A percentile compares a stretch with the other conserved stretches of the same genome.
These are phyloP conservation scores for Exophiala sp. DNA, from an alignment of 2,329 filamentous ascomycete species.

Conservation along the genomic window DNA sequence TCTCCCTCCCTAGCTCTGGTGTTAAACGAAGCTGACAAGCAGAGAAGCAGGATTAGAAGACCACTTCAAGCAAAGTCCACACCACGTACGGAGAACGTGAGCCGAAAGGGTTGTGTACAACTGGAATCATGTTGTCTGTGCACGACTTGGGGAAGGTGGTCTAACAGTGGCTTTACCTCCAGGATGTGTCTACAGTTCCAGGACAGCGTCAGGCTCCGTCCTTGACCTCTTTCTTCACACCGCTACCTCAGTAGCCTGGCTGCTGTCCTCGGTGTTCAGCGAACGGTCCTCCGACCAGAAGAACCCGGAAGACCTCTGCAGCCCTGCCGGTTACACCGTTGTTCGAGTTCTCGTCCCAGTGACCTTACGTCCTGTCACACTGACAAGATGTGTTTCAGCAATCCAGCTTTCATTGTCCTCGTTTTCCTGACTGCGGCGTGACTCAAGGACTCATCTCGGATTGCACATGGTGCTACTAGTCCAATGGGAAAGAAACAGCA, in stretches of 20 bases:
- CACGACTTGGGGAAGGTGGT: too few species aligned
- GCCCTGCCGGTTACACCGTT: background rate
- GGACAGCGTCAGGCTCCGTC: background rate
- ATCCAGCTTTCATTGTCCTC: background rate
- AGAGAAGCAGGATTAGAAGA: background rate
- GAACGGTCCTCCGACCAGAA: background rate
- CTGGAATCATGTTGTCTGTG: background rate
- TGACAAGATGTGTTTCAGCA: background rate
- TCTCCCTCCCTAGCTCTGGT: background rate
- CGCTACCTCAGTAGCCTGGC: background rate
- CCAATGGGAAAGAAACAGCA: background rate
- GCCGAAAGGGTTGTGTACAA: background rate
- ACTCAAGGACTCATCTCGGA: too few species aligned
- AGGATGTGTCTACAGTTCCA: background rate
- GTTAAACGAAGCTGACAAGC: background rate
- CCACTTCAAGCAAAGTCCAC: background rate
- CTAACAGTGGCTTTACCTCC: background rate
- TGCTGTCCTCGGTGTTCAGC: background rate
- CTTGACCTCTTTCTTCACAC: background rate
- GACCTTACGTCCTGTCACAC: background rate
- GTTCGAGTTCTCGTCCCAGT: background rate
- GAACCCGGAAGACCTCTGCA: background rate
- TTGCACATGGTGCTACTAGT: too few species aligned
- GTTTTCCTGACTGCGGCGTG: too few species aligned
- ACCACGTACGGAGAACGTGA: background rate